These are phyloP conservation scores for Kuraishia molischiana DNA, from an alignment of 805 yeast species.

Conservation along the genomic window DNA sequence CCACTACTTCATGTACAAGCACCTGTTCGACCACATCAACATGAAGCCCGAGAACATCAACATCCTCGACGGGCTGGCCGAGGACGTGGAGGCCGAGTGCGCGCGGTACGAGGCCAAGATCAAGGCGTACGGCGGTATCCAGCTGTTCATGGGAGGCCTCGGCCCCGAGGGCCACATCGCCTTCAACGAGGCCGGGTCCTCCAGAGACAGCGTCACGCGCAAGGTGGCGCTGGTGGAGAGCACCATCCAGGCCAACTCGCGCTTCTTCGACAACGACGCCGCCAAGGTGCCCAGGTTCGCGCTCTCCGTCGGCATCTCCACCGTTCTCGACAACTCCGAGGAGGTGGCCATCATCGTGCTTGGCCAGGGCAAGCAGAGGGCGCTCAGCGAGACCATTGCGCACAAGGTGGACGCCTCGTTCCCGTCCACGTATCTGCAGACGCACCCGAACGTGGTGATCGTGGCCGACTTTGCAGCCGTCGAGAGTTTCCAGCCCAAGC, in stretches of 20 bases:
- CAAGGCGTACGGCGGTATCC: constrained; percentile 35
- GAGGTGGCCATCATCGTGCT: constrained; percentile 43
- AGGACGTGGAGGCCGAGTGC: constrained; percentile 36
- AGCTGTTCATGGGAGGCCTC: constrained; percentile 47
- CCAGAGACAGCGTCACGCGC: constrained; percentile 34
- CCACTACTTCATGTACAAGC: constrained; percentile 47
- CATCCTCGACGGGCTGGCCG: constrained; percentile 43
- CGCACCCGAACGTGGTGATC: constrained; percentile 31
- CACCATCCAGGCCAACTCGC: constrained; percentile 42
- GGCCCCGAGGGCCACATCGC: constrained; percentile 58
- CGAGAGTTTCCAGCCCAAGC: constrained; percentile 4
- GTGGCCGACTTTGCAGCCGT: constrained; percentile 40
- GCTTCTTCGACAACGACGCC: constrained; percentile 38
- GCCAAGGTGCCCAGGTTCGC: constrained; percentile 42
- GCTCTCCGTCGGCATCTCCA: constrained; percentile 46
- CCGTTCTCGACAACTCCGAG: constrained; percentile 43
- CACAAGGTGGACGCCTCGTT: constrained; percentile 29
- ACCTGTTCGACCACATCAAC: constrained; percentile 46
- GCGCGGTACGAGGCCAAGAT: constrained; percentile 36
- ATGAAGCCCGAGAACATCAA: constrained; percentile 41
- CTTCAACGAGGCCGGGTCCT: constrained; percentile 47
- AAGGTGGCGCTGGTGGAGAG: constrained; percentile 34
- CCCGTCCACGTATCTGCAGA: constrained; percentile 42
- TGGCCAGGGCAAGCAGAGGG: constrained; percentile 35
- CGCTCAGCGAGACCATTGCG: constrained; percentile 33